A percentile compares a stretch with the other conserved stretches of the same genome.
Conservation (phyloP, 2,329 filamentous ascomycete species). For the Fusarium sp. region DNA sequence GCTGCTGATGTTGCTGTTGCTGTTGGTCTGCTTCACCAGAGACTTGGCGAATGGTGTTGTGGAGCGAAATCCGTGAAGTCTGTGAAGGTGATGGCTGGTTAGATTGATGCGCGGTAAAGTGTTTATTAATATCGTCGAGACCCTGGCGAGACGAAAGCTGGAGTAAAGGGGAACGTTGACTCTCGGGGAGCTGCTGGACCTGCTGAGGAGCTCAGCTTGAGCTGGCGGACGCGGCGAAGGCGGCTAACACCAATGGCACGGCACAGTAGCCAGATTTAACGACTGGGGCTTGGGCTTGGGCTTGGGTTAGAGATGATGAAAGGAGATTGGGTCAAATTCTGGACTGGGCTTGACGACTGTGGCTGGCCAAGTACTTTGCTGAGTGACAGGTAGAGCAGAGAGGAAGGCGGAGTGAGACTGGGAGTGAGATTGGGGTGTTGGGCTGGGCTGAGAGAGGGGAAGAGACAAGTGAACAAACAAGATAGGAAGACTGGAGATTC, state of each 20-base stretch:
- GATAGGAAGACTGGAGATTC: constrained; percentile 15
- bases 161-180: constrained; percentile 44
- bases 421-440: constrained; percentile 18
- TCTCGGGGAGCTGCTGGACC: constrained; percentile 44
- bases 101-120: constrained; percentile 49
- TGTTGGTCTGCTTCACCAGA: constrained; percentile 54
- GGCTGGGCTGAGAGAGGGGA: constrained; percentile 27
- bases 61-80: constrained; percentile 48
- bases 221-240: constrained; percentile 10
- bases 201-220: constrained; percentile 35
- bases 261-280: constrained; percentile 15
- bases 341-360: constrained; percentile 29
- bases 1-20: constrained; percentile 49
- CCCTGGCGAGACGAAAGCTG: constrained; percentile 57
- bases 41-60: constrained; percentile 59
- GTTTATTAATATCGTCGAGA: constrained; percentile 51
- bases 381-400: constrained; percentile 5
- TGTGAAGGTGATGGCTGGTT: constrained; percentile 52
- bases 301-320: constrained; percentile 33
- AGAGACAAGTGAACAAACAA: constrained; percentile 1
- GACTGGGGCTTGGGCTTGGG: constrained; percentile 38
- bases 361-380: constrained; percentile 24
- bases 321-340: constrained; percentile 35
- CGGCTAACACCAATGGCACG: constrained; percentile 30
- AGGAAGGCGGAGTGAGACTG: constrained; percentile 24